Evolutionary conservation across 805 yeast genomes (phyloP).

Genomic region (Lachancea lanzarotensis): DNA sequence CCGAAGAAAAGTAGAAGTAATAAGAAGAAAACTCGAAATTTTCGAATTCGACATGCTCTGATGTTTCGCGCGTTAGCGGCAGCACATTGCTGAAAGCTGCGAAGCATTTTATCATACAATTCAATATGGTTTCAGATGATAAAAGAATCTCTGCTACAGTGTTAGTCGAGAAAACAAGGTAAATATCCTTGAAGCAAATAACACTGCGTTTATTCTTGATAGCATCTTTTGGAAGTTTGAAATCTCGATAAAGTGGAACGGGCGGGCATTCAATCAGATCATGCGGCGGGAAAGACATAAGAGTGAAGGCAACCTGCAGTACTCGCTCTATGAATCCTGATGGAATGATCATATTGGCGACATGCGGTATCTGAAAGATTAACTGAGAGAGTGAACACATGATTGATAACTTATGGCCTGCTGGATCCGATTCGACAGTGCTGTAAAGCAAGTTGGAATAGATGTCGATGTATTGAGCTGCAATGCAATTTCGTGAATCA

Average conservation of each 20-base stretch:
- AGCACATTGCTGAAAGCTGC: conserved; percentile 40
- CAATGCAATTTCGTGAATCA: conserved; percentile 50
- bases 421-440: conserved; percentile 23
- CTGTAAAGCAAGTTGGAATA: conserved; percentile 49
- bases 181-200: conserved; percentile 42
- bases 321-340: conserved; percentile 28
- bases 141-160: conserved; percentile 41
- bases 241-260: conserved; percentile 20
- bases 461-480: conserved; percentile 67
- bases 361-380: conserved; percentile 26
- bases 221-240: conserved; percentile 24
- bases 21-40: conserved; percentile 60
- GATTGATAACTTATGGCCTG: conserved; percentile 20
- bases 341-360: conserved; percentile 23
- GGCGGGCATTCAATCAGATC: conserved; percentile 21
- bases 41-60: conserved; percentile 86
- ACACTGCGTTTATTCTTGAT: conserved; percentile 29
- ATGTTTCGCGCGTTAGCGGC: conserved; percentile 63
- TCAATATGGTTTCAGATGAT: conserved; percentile 13
- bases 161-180: conserved; percentile 68
- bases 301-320: conserved; percentile 23
- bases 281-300: conserved; percentile 27
- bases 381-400: conserved; percentile 29
- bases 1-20: conserved; percentile 28
- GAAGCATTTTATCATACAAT: conserved; percentile 22